These are phyloP conservation scores for Barbarea vulgaris DNA, from an alignment of 345 rosid species.

Conservation along the genomic window DNA sequence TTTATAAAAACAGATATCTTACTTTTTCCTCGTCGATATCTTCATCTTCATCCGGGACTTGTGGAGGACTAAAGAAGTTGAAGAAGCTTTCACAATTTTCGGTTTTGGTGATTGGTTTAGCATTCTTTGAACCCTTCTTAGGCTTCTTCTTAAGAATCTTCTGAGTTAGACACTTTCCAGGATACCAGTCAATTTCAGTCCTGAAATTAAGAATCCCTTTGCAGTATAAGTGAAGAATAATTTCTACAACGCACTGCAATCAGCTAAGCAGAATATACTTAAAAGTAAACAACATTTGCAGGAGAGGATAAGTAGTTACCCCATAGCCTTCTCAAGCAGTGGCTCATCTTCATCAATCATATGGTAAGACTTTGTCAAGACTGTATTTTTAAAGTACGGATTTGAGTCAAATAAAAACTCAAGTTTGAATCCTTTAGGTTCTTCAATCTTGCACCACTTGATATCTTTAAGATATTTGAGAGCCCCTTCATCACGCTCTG, in stretches of 20 bases:
- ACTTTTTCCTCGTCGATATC: slow-evolving; percentile 83
- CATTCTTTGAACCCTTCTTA: slow-evolving; percentile 78
- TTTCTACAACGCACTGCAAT: slow-evolving; percentile 2
- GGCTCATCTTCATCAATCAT: slow-evolving; percentile 97
- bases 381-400: slow-evolving; percentile 72
- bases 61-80: slow-evolving; percentile 86
- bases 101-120: slow-evolving; percentile 74
- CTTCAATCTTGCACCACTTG: slow-evolving; percentile 71
- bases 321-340: slow-evolving; percentile 82
- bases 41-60: slow-evolving; percentile 88
- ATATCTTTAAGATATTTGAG: slow-evolving; percentile 78
- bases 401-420: slow-evolving; percentile 81
- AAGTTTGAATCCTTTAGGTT: slow-evolving; percentile 92
- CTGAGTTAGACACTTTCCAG: slow-evolving; percentile 88
- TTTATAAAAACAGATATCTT: slow-evolving; percentile 11
- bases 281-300: neutral
- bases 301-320: slow-evolving; percentile 49
- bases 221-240: neutral
- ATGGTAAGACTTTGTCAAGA: slow-evolving; percentile 85
- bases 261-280: neutral
- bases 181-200: slow-evolving; percentile 91
- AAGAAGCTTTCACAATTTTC: slow-evolving; percentile 89
- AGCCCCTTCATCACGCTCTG: slow-evolving; percentile 88
- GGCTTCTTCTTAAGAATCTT: slow-evolving; percentile 88
- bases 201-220: slow-evolving; percentile 30